Evolutionary conservation across 345 rosid genomes (phyloP).

Genomic region (Bruguiera gymnorhiza): DNA sequence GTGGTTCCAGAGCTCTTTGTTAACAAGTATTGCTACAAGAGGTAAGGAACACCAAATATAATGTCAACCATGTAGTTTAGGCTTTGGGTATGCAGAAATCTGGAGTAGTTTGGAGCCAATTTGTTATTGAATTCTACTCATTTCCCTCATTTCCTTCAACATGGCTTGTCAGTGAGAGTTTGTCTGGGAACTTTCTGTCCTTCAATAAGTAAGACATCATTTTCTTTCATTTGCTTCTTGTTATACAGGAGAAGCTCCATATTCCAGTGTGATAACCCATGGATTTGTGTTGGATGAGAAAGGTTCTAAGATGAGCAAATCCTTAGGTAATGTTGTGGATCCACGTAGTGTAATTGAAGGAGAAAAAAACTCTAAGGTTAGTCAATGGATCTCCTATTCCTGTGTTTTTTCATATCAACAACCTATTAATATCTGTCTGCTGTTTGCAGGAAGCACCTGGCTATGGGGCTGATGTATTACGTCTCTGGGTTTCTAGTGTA

Average conservation of each 20-base stretch:
- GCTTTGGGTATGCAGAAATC: conserved; percentile 8
- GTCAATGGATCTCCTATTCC: conserved; percentile 18
- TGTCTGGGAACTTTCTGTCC: neutral
- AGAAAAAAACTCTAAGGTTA: conserved; percentile 74
- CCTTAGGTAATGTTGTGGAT: conserved; percentile 89
- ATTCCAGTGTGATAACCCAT: conserved; percentile 75
- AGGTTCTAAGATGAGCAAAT: conserved; percentile 97
- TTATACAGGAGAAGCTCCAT: conserved; percentile 80
- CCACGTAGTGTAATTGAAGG: conserved; percentile 79
- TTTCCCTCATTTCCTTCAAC: conserved; percentile 11
- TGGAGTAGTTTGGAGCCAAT: neutral
- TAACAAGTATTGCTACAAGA: conserved; percentile 85
- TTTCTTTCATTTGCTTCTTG: conserved; percentile 13
- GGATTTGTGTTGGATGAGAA: conserved; percentile 98
- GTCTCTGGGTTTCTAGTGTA: conserved; percentile 99
- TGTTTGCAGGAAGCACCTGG: conserved; percentile 79
- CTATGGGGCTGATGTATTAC: conserved; percentile 91
- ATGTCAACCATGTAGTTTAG: conserved; percentile 4
- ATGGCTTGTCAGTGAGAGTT: neutral
- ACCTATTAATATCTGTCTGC: conserved; percentile 18
- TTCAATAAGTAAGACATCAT: neutral
- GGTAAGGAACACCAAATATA: conserved; percentile 39
- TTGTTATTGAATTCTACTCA: neutral
- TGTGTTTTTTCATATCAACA: conserved; percentile 4
- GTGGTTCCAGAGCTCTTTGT: conserved; percentile 94